Percentiles rank a stretch among this genome's conserved stretches.
phyloP scores from a whole-genome alignment of 1,284 basidiomycete species.

The Ustilago trichophora region DNA sequence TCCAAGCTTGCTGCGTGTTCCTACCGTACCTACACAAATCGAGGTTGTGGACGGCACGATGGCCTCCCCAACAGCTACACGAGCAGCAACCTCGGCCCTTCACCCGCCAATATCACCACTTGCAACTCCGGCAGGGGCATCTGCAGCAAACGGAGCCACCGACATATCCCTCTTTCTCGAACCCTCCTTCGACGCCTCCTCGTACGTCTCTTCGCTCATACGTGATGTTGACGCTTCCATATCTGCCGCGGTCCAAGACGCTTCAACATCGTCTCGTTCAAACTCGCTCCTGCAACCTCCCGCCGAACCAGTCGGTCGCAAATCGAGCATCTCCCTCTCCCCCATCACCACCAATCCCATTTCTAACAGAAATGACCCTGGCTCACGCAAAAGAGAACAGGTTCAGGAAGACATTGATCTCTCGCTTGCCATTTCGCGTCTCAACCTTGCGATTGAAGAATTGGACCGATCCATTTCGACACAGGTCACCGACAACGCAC shows the following conservation, averaged over 20 bases:
- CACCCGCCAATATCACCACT: neutral
- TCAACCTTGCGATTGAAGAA: constrained; percentile 49
- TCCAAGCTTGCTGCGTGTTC: no score
- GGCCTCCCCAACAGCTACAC: no score
- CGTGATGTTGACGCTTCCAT: constrained; percentile 1
- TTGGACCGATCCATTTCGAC: constrained; percentile 30
- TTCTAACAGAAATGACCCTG: neutral
- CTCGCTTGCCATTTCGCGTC: constrained; percentile 41
- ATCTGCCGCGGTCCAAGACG: neutral
- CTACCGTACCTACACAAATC: no score
- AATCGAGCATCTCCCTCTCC: constrained; percentile 9
- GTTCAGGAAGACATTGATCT: constrained; percentile 40
- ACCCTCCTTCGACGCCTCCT: constrained; percentile 27
- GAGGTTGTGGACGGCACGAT: no score
- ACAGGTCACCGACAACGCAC: constrained; percentile 32
- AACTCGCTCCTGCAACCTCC: neutral
- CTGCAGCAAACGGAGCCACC: neutral
- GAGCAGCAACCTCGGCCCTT: no score
- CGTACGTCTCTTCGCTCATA: constrained; percentile 18
- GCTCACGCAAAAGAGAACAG: constrained; percentile 13
- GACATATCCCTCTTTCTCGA: constrained; percentile 34
- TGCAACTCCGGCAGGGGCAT: neutral
- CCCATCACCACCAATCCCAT: neutral
- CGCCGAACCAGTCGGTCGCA: neutral
- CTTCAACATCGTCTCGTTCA: neutral